These are phyloP conservation scores for Mycogone perniciosa DNA, from an alignment of 2,329 filamentous ascomycete genomes.

Conservation along the genomic window DNA sequence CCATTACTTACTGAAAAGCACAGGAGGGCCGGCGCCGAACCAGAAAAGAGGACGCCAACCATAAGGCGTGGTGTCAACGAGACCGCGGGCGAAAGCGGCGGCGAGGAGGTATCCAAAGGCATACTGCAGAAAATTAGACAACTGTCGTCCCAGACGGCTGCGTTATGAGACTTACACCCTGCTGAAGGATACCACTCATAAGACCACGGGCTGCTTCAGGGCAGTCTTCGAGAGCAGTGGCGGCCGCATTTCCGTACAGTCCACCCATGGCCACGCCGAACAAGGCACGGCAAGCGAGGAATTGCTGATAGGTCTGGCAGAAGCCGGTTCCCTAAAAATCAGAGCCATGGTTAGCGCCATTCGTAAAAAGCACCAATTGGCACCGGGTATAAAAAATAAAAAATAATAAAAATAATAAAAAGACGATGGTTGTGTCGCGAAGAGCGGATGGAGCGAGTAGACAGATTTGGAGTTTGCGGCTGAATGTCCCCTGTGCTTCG, in stretches of 20 bases:
- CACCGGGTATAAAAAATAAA: not conserved
- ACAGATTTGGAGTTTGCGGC: no score
- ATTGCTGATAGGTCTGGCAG: slow-evolving; percentile 59
- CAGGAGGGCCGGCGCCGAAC: slow-evolving; percentile 77
- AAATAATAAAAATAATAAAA: not conserved
- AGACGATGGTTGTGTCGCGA: not conserved
- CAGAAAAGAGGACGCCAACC: slow-evolving; percentile 83
- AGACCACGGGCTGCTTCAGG: slow-evolving; percentile 62
- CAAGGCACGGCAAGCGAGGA: slow-evolving; percentile 66
- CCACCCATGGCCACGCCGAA: slow-evolving; percentile 82
- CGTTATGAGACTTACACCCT: slow-evolving; percentile 42
- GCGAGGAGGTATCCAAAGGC: slow-evolving; percentile 59
- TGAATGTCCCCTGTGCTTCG: no score
- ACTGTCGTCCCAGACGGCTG: not conserved
- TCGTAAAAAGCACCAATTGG: not conserved
- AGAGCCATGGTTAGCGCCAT: slow-evolving; percentile 2
- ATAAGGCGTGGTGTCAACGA: slow-evolving; percentile 71
- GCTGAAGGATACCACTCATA: slow-evolving; percentile 70
- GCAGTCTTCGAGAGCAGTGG: slow-evolving; percentile 71
- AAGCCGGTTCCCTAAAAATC: slow-evolving; percentile 55
- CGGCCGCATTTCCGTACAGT: slow-evolving; percentile 70
- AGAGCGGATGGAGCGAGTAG: no score
- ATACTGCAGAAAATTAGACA: slow-evolving; percentile 33
- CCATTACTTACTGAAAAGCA: slow-evolving; percentile 53
- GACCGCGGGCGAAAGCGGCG: slow-evolving; percentile 53